Evolutionary conservation across 2,329 filamentous ascomycete species (phyloP), one percentile per base, ranked within the genome.

Genomic region (Pseudopyrenochaeta lycopersici): DNA sequence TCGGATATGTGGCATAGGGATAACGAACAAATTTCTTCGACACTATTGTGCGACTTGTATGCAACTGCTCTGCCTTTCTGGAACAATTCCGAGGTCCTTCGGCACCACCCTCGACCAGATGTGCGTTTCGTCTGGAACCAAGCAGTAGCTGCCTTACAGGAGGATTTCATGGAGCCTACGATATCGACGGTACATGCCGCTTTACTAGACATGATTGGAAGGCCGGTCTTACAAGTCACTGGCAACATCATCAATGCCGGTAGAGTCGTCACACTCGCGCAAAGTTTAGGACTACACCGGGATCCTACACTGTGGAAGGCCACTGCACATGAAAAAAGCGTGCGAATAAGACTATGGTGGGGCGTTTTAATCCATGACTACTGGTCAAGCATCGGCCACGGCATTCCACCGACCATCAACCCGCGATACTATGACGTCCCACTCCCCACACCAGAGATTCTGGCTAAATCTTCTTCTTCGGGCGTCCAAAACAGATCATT

Each of bases 381-480:
- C 14, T 64, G 58, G 58, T 66, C 63, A n/a, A 66, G 63, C 23
- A 52, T 66, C 7, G 46, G 63, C 7, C 60, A 66, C 20, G 63
- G 63, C 1, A 66, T 49, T n/a, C 63, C 63, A 10, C 60, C 60
- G 2, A 60, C 45, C 4, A 57, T 61, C 35, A 61, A 58, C 30
- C 43, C 58, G 3, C 44, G 40, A 1, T 61, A 54, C 33, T 60
- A 58, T 30, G 61, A 66, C 38, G 56, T 62, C 2, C 61, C 58
- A 1, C 9, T 62, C 1, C 56, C 59, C 12, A 33, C 40, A 1
- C 23, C 45, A 15, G 35, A 43, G 4, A 43, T 47, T 9, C 29
- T 46, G 1, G 17, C 35, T 12, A 43, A 15, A 3, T 29, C 44
- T 10, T 23, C 29, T n/a, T 31, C 40, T 21, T 31, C 46, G 4